A percentile compares a stretch with the other conserved stretches of the same genome.
Evolutionary conservation across 768 basidiomycete species (phyloP).

Genomic region (Pleurotus pulmonarius): DNA sequence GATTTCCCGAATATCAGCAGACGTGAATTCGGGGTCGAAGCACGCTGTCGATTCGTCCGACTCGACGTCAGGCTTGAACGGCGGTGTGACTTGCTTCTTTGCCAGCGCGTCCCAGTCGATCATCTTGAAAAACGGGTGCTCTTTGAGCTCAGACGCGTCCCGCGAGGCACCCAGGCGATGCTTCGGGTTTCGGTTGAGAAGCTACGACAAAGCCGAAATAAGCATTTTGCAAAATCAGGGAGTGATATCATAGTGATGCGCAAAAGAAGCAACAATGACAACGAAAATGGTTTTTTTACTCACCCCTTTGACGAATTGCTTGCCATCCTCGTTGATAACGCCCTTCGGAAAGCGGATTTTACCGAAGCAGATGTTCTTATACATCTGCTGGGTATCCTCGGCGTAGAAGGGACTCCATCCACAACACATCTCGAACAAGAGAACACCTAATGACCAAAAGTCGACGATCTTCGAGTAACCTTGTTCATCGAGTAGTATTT

Average conservation of each 20-base stretch:
- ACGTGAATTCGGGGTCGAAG: constrained; percentile 98
- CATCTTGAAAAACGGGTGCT: constrained; percentile 87
- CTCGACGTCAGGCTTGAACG: constrained; percentile 97
- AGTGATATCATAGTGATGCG: background rate
- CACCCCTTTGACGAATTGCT: constrained; percentile 98
- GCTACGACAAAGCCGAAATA: constrained; percentile 41
- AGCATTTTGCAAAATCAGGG: background rate
- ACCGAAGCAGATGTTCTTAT: constrained; percentile 97
- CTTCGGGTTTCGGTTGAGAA: constrained; percentile 97
- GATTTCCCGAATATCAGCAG: constrained; percentile 79
- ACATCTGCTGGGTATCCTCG: constrained; percentile 99
- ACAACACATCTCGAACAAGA: constrained; percentile 99
- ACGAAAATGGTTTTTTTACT: constrained; percentile 29
- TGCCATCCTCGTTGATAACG: constrained; percentile 96
- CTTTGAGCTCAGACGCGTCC: constrained; percentile 92
- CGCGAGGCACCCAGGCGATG: constrained; percentile 90
- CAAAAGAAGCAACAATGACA: constrained; percentile 8
- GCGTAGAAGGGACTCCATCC: constrained; percentile 99
- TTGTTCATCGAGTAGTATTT: constrained; percentile 97
- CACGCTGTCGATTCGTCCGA: constrained; percentile 98
- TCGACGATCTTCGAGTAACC: constrained; percentile 99
- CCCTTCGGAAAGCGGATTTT: constrained; percentile 98
- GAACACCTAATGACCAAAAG: constrained; percentile 95
- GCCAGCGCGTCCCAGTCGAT: constrained; percentile 92
- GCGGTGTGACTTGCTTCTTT: constrained; percentile 87